Evolutionary conservation across 257 asterid genomes (phyloP).

Genomic region (Ocimum tenuiflorum): DNA sequence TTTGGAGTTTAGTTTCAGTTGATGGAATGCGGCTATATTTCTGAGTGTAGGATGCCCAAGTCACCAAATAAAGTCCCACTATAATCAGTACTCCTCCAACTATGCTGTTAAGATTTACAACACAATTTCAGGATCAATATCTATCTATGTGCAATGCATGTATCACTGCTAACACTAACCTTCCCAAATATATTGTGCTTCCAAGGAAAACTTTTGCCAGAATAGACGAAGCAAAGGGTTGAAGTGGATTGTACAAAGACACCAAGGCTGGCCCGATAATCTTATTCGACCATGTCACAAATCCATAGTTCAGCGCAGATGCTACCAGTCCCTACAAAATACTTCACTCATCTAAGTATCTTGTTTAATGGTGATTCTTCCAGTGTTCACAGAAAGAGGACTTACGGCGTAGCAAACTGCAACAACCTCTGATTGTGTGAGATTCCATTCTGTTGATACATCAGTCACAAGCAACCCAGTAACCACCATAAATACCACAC

Average conservation of each 20-base stretch:
- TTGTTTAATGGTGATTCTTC: no score
- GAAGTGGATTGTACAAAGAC: conserved; percentile 83
- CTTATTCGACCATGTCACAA: conserved; percentile 83
- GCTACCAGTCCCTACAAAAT: conserved; percentile 92
- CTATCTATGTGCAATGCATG: no score
- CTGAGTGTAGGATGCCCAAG: not conserved
- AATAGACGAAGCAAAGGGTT: conserved; percentile 81
- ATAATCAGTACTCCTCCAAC: conserved; percentile 12
- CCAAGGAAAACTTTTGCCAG: conserved; percentile 79
- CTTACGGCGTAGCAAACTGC: conserved; percentile 95
- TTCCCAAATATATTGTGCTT: conserved; percentile 90
- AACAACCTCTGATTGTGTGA: conserved; percentile 58
- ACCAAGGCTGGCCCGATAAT: conserved; percentile 86
- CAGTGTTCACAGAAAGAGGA: no score
- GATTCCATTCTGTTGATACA: conserved; percentile 50
- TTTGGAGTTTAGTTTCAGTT: no score
- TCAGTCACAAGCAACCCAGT: conserved; percentile 36
- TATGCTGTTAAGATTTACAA: no score
- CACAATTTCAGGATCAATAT: no score
- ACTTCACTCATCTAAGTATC: no score
- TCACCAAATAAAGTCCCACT: not conserved
- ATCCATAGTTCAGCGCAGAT: conserved; percentile 82
- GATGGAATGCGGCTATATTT: no score
- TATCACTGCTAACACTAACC: no score
- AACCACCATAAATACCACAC: conserved; percentile 53